Percentiles rank a stretch among this genome's conserved stretches.
Conservation (phyloP, 1,284 basidiomycete genomes). For the Sporisorium reilianum region DNA sequence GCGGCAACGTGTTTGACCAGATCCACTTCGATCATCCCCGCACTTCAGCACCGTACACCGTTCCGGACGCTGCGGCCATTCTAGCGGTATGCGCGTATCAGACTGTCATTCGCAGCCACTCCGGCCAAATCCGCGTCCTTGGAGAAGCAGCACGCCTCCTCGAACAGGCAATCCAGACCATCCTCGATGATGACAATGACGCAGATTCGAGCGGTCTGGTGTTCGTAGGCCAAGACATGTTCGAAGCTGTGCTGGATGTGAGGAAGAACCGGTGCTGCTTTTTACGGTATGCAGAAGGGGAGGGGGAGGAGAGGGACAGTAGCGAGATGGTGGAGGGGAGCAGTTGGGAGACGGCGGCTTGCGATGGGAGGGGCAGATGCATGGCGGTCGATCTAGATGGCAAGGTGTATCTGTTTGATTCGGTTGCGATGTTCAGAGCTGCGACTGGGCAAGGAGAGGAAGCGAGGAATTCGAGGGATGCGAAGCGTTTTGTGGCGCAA, state of each 20-base stretch:
- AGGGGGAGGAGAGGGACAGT: not conserved
- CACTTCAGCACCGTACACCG: not conserved
- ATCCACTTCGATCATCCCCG: not conserved
- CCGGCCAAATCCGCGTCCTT: not conserved
- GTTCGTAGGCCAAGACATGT: slow-evolving; percentile 23
- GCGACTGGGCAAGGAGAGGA: not conserved
- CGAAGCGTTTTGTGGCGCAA: not conserved
- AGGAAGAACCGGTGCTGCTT: not conserved
- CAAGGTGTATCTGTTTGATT: slow-evolving; percentile 20
- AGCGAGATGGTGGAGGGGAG: not conserved
- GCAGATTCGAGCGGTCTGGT: not conserved
- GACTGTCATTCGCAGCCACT: slow-evolving; percentile 8
- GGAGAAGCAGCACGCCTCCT: slow-evolving; percentile 7
- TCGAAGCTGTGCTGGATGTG: slow-evolving; percentile 16
- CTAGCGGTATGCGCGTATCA: slow-evolving; percentile 19
- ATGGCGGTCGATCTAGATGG: slow-evolving; percentile 18
- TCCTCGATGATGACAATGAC: not conserved
- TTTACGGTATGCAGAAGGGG: slow-evolving; percentile 6
- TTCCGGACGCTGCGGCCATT: not conserved
- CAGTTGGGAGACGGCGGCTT: slow-evolving; percentile 21
- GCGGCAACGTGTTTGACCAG: slow-evolving; percentile 28
- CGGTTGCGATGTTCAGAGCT: not conserved
- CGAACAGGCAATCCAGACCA: not conserved
- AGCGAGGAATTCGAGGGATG: not conserved
- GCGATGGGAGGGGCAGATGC: slow-evolving; percentile 24